Percentiles rank a stretch among this genome's conserved stretches.
Conservation (phyloP, 768 basidiomycete genomes). For the Leucocoprinus sp. region DNA sequence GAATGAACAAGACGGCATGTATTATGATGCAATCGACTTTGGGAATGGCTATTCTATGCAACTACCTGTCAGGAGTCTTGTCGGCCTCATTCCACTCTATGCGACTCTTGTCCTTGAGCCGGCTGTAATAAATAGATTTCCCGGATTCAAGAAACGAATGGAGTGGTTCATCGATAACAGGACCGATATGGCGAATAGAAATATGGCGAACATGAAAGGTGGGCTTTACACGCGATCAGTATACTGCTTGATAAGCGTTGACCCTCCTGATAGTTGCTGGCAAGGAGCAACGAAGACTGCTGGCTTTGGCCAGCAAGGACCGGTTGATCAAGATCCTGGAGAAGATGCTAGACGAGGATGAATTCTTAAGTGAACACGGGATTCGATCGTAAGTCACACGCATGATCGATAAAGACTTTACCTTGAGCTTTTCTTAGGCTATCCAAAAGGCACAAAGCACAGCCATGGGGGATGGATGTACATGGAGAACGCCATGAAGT, state of each 20-base stretch:
- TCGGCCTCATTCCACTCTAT: slow-evolving; percentile 96
- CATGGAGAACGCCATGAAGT: slow-evolving; percentile 90
- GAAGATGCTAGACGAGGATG: slow-evolving; percentile 96
- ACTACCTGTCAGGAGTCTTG: slow-evolving; percentile 87
- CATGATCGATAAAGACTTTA: neutral
- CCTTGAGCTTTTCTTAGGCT: slow-evolving; percentile 36
- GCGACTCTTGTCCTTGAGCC: slow-evolving; percentile 94
- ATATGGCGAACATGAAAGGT: slow-evolving; percentile 97
- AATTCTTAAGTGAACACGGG: slow-evolving; percentile 94
- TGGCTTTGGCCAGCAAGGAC: slow-evolving; percentile 90
- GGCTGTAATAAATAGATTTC: slow-evolving; percentile 78
- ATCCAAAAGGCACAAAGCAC: slow-evolving; percentile 83
- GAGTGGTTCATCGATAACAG: slow-evolving; percentile 98
- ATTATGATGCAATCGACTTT: slow-evolving; percentile 95
- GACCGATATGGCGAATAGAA: slow-evolving; percentile 78
- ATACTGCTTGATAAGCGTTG: neutral
- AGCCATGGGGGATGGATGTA: slow-evolving; percentile 93
- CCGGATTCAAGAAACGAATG: slow-evolving; percentile 97
- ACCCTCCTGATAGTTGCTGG: slow-evolving; percentile 41
- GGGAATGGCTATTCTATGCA: slow-evolving; percentile 78
- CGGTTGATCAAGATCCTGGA: slow-evolving; percentile 80
- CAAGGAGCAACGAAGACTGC: slow-evolving; percentile 75
- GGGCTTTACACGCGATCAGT: slow-evolving; percentile 9
- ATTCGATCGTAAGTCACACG: slow-evolving; percentile 74
- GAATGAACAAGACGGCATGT: slow-evolving; percentile 97